Conservation (phyloP, 495 filamentous ascomycete genomes). For the Penicillium dipodomyicola region DNA sequence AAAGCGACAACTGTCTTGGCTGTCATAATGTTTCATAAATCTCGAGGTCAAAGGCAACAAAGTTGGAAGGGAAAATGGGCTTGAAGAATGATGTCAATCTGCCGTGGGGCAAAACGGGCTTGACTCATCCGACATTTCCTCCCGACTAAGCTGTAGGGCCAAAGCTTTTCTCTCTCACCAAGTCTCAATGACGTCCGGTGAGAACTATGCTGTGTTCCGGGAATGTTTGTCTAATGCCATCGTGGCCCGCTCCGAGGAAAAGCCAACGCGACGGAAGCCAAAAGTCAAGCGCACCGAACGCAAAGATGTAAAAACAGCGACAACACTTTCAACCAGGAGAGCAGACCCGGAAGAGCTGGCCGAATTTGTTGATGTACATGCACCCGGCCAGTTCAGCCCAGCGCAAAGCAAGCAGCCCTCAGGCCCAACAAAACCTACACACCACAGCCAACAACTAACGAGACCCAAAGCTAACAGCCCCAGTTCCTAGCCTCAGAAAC, state of each 20-base stretch:
- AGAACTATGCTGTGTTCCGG: conserved; percentile 67
- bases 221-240: conserved; percentile 62
- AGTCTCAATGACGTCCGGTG: conserved; percentile 27
- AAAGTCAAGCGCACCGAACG: conserved; percentile 33
- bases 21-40: conserved; percentile 13
- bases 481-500: conserved; percentile 70
- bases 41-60: background rate
- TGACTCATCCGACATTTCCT: conserved; percentile 5
- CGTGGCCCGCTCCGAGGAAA: conserved; percentile 52
- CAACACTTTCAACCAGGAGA: conserved; percentile 16
- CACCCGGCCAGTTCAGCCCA: conserved; percentile 1
- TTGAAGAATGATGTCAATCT: conserved; percentile 17
- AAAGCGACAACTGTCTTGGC: conserved; percentile 58
- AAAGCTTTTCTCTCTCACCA: background rate
- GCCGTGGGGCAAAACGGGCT: conserved; percentile 7
- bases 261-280: conserved; percentile 42
- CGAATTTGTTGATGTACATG: conserved; percentile 67
- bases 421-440: background rate
- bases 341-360: conserved; percentile 63
- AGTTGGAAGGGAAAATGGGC: background rate
- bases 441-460: background rate
- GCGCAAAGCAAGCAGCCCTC: background rate
- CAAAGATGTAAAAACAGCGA: conserved; percentile 16
- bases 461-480: conserved; percentile 6
- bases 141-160: background rate